Base-by-base conservation (phyloP, 805 yeast genomes). In the Metschnikowia aberdeeniae region DNA sequence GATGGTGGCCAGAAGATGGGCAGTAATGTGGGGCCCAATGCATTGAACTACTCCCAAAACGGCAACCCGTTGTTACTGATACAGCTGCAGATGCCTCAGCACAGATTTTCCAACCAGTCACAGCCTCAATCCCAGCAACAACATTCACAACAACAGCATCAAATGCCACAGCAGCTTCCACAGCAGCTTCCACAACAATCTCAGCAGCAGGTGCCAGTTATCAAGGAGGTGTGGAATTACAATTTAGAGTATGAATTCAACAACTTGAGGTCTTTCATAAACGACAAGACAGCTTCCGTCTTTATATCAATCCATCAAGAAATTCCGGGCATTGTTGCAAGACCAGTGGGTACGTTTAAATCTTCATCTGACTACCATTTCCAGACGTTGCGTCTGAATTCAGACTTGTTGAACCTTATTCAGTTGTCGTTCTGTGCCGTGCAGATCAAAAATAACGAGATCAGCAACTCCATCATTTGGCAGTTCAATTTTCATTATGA, bases 271-370 rank as follows among this genome's bases (percentile, higher is more conserved):
- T 74, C 76, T 42, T 70, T 84, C 27, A 71, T 82, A 34, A 77
- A 72, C 43, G 76, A 76, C 47, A 82, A 76, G 36, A 59, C 71
- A 5, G 55, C 67, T 7, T 50, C 58, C 55, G 77, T 81, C 44
- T 71, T 74, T 53, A 77, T 85, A 22, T 77, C 87, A 3, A 77
- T 89, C 47, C 90, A 89, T 55, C 89, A 95, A 38, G 98, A 93
- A 63, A 89, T 93, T 60, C 97, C 97, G 0, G 99, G 99, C 0
- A 87, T 95, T 19, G 84, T 92, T 24, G 96, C 96, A 2, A 78
- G 99, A 56, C 99, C 99, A 12, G 86, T 93, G 49, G 99, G 99
- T 14, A 81, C 87, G 14, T 93, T 93, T 67, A 81, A 88, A 56
- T 82, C 93, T 2, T 86, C 93, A 12, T 76, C 85, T 20, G 98